These are phyloP conservation scores for Tanacetum coccineum DNA, from an alignment of 129 eudicot genomes.

Conservation along the genomic window DNA sequence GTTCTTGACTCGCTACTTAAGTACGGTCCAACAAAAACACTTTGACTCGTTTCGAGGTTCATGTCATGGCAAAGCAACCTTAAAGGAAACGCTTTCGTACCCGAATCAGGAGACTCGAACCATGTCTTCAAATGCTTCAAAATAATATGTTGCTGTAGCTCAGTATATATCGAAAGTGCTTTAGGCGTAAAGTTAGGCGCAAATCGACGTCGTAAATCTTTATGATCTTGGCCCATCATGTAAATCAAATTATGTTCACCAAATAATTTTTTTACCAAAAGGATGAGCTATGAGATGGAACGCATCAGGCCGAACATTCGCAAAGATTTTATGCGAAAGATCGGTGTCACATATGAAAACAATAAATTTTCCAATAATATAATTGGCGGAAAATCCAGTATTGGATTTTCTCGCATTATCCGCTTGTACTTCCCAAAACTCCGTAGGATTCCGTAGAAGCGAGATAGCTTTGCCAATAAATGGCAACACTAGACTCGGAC, in stretches of 20 bases:
- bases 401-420: constrained; percentile 51
- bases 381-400: constrained; percentile 65
- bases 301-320: constrained; percentile 75
- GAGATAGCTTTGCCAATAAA: constrained; percentile 71
- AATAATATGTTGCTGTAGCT: constrained; percentile 53
- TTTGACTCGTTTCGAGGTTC: constrained; percentile 86
- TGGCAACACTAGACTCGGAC: constrained; percentile 65
- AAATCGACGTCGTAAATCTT: constrained; percentile 82
- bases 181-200: constrained; percentile 82
- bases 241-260: constrained; percentile 83
- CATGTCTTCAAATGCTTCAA: constrained; percentile 51
- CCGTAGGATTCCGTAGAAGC: constrained; percentile 53
- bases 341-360: constrained; percentile 64
- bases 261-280: constrained; percentile 76
- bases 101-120: constrained; percentile 15
- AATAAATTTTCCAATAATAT: constrained; percentile 76
- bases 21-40: constrained; percentile 79
- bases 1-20: constrained; percentile 30
- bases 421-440: constrained; percentile 68
- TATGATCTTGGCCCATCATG: constrained; percentile 78
- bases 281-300: constrained; percentile 89
- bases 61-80: constrained; percentile 65
- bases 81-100: constrained; percentile 36
- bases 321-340: constrained; percentile 64
- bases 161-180: constrained; percentile 60